Percentiles rank a stretch among this genome's conserved stretches.
Conservation (phyloP, 139 green algal species). For the Haematococcus sp. region DNA sequence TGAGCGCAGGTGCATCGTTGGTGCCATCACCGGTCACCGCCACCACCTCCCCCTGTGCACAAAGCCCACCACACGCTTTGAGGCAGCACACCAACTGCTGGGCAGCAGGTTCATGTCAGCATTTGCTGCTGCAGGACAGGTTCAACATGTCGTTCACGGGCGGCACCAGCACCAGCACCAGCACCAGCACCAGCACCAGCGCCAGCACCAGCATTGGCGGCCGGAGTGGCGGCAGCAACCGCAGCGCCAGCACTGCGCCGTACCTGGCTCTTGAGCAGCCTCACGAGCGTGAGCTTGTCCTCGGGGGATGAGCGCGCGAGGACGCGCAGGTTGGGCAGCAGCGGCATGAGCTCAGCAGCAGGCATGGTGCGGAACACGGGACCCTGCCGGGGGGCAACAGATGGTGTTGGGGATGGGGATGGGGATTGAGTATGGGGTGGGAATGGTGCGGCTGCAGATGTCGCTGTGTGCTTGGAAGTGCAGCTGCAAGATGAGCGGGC, state of each 20-base stretch:
- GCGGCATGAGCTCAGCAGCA: conserved; percentile 36
- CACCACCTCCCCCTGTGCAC: conserved; percentile 78
- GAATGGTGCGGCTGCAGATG: no score
- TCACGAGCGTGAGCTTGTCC: conserved; percentile 95
- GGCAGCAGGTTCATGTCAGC: no score
- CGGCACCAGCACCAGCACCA: no score
- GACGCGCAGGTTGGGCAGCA: conserved; percentile 83
- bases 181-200: background rate
- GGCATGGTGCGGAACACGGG: conserved; percentile 79
- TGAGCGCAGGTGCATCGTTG: conserved; percentile 96
- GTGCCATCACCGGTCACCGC: conserved; percentile 96
- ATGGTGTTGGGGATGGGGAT: no score
- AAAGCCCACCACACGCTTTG: no score
- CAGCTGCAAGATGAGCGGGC: no score
- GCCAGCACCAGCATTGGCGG: background rate
- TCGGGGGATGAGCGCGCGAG: conserved; percentile 90
- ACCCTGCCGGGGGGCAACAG: no score
- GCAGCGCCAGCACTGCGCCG: background rate
- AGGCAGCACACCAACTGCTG: background rate
- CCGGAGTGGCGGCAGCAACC: no score
- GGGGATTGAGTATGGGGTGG: no score
- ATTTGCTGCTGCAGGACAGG: conserved; percentile 1
- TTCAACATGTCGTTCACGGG: no score
- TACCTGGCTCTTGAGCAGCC: conserved; percentile 67
- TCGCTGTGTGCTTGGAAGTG: no score